Evolutionary conservation across 1,139 yeast genomes (phyloP), one percentile per base, ranked within the genome.

Genomic region (Scheffersomyces cryptocercus): DNA sequence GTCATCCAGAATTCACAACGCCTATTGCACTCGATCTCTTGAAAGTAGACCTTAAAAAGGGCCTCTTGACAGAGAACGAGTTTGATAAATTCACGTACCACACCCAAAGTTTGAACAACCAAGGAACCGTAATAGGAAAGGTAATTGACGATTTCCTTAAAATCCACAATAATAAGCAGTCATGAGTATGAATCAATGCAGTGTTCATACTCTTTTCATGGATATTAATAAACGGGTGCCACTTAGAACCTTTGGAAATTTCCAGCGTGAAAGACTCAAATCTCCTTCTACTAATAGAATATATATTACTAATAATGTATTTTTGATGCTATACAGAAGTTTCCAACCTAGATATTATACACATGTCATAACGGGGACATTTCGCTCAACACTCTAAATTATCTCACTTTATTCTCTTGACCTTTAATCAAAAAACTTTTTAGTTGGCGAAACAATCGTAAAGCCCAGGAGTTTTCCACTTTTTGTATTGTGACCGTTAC

Each of bases 1-100:
- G 97, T 0, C 97, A 90, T 58, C 97, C 97, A 0, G 97, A 90
- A 59, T 89, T 87, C 55, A 59, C 70, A 26, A 65, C 72, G 1
- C 74, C 65, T 3, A 51, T 61, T 39, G 62, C 70, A 3, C 50
- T 56, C 36, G 67, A 40, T 48, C 68, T 58, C 61, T 68, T 58
- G 46, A 56, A 51, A 13, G 26, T 26, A 9, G 43, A 39, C 13
- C 6, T 31, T 28, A 15, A 45, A 6, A 20, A 30, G 15, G 42
- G 43, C 26, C 12, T 13, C 4, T 36, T 46, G 15, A 20, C 42
- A n/a, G 49, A 52, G 12, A 43, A 46, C n/a, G 54, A 59, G 29
- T 63, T 54, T 41, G 70, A 67, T 37, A 58, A 62, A 41, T 57
- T 58, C 35, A 42, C 53, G 20, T 57, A 66, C 40, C 64, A 65